These are phyloP conservation scores for Rostrohypoxylon terebratum DNA, from an alignment of 495 filamentous ascomycete genomes.

Conservation along the genomic window DNA sequence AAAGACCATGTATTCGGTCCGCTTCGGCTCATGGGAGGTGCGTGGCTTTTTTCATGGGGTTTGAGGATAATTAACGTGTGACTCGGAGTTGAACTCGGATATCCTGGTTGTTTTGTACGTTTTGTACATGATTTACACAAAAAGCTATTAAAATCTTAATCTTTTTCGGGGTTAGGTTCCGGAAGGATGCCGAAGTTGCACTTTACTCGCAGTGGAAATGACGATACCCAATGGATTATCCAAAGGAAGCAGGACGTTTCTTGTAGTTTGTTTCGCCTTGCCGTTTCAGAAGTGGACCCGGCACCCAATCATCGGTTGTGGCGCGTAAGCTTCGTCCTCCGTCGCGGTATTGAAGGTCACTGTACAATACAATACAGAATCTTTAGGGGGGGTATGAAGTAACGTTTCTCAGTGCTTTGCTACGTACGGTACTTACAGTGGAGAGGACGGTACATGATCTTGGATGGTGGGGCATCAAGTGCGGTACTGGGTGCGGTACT, in stretches of 20 bases:
- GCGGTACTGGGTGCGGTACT: no score
- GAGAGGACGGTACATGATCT: conserved; percentile 12
- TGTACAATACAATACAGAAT: no score
- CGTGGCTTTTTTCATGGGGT: not conserved
- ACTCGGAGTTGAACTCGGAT: conserved; percentile 1
- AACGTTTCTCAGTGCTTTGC: conserved; percentile 14
- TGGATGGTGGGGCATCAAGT: not conserved
- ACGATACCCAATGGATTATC: conserved; percentile 31
- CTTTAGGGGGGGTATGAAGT: not conserved
- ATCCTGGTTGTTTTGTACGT: not conserved
- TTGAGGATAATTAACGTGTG: not conserved
- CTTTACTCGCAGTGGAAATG: conserved; percentile 14
- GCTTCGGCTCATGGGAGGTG: not conserved
- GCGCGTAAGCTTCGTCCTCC: conserved; percentile 31
- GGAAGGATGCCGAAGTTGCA: conserved; percentile 14
- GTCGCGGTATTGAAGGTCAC: conserved; percentile 9
- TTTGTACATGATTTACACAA: not conserved
- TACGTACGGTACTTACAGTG: conserved; percentile 28
- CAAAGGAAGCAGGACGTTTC: conserved; percentile 37
- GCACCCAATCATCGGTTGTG: conserved; percentile 31
- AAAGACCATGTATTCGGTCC: not conserved
- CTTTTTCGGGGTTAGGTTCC: conserved; percentile 14
- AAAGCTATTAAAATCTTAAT: not conserved
- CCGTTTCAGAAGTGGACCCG: conserved; percentile 31
- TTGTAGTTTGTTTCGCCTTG: conserved; percentile 35